Evolutionary conservation across 495 filamentous ascomycete genomes (phyloP), one percentile per base, ranked within the genome.

Genomic region (Schizothecium vesticola): DNA sequence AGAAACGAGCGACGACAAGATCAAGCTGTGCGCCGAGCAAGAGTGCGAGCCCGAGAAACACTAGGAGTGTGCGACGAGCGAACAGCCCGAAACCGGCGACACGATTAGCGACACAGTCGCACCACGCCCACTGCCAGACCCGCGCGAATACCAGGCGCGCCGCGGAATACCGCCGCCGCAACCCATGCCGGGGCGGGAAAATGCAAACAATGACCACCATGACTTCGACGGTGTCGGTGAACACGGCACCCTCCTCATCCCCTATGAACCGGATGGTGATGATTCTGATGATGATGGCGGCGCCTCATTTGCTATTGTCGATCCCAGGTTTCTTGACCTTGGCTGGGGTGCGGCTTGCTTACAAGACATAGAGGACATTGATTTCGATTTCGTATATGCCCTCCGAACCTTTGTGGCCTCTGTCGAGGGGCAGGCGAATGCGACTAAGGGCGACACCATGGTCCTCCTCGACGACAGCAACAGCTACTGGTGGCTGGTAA

Each of bases 391-490:
- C 80, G 95, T 99, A 66, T 99, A 99, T 79, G 95, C 95, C 61
- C 83, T 99, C 67, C 95, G 97, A 78, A 98, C 93, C 26, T 99
- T 99, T 75, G 91, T 95, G 64, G 95, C 95, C 36, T 98, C 94
- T 1, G 95, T 98, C 63, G 96, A 99, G 80, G 95, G 95, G 8
- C 95, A 99, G 79, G 95, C 95, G 67, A 98, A 98, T 83, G 95
- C 95, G 59, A 92, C 92, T 11, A 99, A 99, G 82, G 95, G 95
- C 33, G 95, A 99, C 74, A 97, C 94, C 19, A 99, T 99, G 95
- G 93, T 97, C n/a, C 87, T 99, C 56, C 86, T 99, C n/a, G 95
- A 98, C 76, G 95, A 99, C 73, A 97, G 92, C 77, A 99, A 99
- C 81, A 97, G 93, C 78, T 99, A 99, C 77, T 99, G 95, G 95